Evolutionary conservation across 495 filamentous ascomycete genomes (phyloP).

Genomic region (Lophium mytilinum): DNA sequence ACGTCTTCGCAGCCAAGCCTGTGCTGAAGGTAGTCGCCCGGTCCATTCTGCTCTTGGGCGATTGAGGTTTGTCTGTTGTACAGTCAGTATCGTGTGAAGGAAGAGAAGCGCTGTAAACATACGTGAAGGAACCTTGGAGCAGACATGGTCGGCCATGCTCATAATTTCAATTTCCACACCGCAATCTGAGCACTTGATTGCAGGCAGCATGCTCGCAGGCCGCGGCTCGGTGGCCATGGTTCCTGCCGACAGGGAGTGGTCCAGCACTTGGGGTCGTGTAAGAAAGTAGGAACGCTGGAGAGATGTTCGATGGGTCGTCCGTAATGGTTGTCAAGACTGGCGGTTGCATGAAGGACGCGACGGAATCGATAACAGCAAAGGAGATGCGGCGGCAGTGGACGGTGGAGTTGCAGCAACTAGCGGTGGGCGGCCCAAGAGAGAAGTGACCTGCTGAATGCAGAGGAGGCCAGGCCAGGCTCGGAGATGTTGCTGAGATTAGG

Average conservation of each 20-base stretch:
- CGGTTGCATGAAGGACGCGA: background rate
- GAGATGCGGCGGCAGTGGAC: background rate
- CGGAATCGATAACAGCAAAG: background rate
- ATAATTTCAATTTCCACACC: slow-evolving; percentile 78
- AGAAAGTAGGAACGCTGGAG: slow-evolving; percentile 4
- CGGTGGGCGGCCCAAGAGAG: slow-evolving; percentile 3
- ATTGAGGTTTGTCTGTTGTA: background rate
- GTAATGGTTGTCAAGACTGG: background rate
- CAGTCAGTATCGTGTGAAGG: background rate
- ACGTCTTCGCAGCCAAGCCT: slow-evolving; percentile 6
- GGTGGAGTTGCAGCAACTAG: slow-evolving; percentile 5
- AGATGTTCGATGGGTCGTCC: background rate
- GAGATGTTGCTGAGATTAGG: slow-evolving; percentile 19
- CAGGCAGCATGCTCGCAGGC: slow-evolving; percentile 69
- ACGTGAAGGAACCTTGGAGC: slow-evolving; percentile 34
- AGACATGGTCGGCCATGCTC: slow-evolving; percentile 86
- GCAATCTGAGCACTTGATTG: slow-evolving; percentile 94
- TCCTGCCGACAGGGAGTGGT: background rate
- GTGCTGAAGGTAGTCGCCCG: slow-evolving; percentile 16
- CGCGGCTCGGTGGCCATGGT: slow-evolving; percentile 40
- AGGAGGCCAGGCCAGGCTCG: background rate
- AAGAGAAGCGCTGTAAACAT: background rate
- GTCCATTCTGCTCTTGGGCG: slow-evolving; percentile 18
- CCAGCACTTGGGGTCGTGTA: background rate
- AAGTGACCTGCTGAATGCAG: slow-evolving; percentile 13